Percentiles rank a stretch among this genome's conserved stretches.
Evolutionary conservation across 2,329 filamentous ascomycete genomes (phyloP).

Genomic region (Volutella citrinella): DNA sequence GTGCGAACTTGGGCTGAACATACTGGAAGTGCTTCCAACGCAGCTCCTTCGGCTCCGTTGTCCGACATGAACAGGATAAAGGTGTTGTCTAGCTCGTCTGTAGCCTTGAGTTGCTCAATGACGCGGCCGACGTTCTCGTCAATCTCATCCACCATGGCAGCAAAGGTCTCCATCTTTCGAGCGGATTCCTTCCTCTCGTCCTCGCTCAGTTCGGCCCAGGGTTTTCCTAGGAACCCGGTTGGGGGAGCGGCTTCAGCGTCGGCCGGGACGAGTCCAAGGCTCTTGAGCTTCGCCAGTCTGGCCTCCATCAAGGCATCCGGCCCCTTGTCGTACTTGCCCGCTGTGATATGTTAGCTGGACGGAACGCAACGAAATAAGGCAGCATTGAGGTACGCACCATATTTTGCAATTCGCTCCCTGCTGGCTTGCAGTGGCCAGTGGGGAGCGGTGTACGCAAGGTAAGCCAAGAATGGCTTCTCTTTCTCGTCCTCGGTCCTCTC

Average conservation of each 20-base stretch:
- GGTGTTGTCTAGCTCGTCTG: constrained; percentile 50
- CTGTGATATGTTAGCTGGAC: no score
- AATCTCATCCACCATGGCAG: constrained; percentile 53
- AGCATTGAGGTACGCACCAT: constrained; percentile 2
- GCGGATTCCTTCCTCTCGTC: constrained; percentile 10
- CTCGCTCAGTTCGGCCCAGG: constrained; percentile 16
- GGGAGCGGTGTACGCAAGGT: constrained; percentile 25
- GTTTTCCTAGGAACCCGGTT: not conserved
- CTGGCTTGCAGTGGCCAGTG: constrained; percentile 4
- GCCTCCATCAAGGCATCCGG: constrained; percentile 42
- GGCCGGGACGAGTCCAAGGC: constrained; percentile 35
- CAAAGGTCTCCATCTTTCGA: constrained; percentile 42
- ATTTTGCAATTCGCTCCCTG: constrained; percentile 3
- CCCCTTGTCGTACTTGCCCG: constrained; percentile 36
- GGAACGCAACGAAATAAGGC: no score
- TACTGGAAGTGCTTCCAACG: constrained; percentile 58
- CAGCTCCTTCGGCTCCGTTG: no score
- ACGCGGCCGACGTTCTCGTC: constrained; percentile 49
- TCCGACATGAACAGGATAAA: constrained; percentile 53
- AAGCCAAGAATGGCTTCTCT: constrained; percentile 44
- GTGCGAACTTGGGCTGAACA: constrained; percentile 32
- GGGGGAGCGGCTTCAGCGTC: constrained; percentile 14
- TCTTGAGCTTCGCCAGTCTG: constrained; percentile 42
- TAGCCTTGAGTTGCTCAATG: constrained; percentile 43
- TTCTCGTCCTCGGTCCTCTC: constrained; percentile 31